A percentile compares a stretch with the other conserved stretches of the same genome.
Conservation (phyloP, 2,329 filamentous ascomycete genomes). For the Fusarium gaditjirri region DNA sequence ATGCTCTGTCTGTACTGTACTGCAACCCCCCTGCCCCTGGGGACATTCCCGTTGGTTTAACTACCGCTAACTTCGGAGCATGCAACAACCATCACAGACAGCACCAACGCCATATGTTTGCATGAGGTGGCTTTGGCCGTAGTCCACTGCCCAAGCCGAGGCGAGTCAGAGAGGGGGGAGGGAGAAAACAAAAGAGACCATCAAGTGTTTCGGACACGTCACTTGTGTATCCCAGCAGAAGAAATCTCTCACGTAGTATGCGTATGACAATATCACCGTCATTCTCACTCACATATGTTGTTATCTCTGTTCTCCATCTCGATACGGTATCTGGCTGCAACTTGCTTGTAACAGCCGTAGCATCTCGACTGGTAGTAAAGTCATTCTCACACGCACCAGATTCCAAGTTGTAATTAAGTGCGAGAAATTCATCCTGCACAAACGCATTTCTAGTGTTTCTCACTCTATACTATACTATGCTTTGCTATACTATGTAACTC, state of each 20-base stretch:
- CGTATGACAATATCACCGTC: background rate
- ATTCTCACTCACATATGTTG: background rate
- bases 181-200: background rate
- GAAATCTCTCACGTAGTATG: background rate
- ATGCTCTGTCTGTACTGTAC: background rate
- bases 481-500: background rate
- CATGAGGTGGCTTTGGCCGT: constrained; percentile 18
- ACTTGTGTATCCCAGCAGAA: constrained; percentile 1
- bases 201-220: constrained; percentile 13
- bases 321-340: background rate
- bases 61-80: constrained; percentile 31
- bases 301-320: constrained; percentile 11
- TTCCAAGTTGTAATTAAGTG: background rate
- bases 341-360: background rate
- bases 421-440: background rate
- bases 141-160: background rate
- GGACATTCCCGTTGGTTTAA: constrained; percentile 14
- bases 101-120: constrained; percentile 24
- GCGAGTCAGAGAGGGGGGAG: background rate
- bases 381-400: background rate
- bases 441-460: constrained; percentile 16
- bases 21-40: constrained; percentile 5
- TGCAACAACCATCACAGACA: constrained; percentile 36
- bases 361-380: background rate
- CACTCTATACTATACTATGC: constrained; percentile 8